phyloP scores from a whole-genome alignment of 805 yeast genomes.

The Saccharomycopsis babjevae region DNA sequence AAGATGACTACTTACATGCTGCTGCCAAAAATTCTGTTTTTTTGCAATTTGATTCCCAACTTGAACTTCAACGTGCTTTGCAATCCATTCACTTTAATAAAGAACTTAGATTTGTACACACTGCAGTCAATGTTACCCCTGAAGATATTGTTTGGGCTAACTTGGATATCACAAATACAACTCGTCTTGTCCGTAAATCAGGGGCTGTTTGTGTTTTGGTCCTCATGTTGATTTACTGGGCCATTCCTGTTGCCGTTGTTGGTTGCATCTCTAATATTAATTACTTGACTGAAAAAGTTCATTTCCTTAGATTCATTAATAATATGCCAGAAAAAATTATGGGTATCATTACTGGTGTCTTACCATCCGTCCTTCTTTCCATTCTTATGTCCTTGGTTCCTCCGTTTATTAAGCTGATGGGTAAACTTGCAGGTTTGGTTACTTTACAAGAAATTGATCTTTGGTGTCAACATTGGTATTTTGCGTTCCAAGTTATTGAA shows the following conservation, averaged over 20 bases:
- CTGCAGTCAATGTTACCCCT: constrained; percentile 58
- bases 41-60: constrained; percentile 71
- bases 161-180: constrained; percentile 44
- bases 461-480: constrained; percentile 83
- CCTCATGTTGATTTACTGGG: constrained; percentile 76
- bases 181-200: constrained; percentile 45
- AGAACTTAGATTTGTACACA: constrained; percentile 33
- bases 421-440: constrained; percentile 61
- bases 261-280: constrained; percentile 87
- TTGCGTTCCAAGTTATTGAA: constrained; percentile 83
- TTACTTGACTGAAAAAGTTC: constrained; percentile 58
- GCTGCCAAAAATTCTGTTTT: constrained; percentile 61
- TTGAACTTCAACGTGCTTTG: constrained; percentile 80
- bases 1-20: constrained; percentile 40
- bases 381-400: constrained; percentile 83
- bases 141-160: constrained; percentile 82
- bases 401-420: constrained; percentile 67
- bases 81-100: constrained; percentile 61
- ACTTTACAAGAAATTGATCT: constrained; percentile 64
- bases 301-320: constrained; percentile 64
- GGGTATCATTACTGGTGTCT: constrained; percentile 80
- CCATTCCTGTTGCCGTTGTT: constrained; percentile 95
- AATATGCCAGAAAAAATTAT: constrained; percentile 58
- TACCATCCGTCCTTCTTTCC: constrained; percentile 76
- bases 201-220: constrained; percentile 58